Conservation (phyloP, 176 grass and related monocot species). For the Zizania latifolia region DNA sequence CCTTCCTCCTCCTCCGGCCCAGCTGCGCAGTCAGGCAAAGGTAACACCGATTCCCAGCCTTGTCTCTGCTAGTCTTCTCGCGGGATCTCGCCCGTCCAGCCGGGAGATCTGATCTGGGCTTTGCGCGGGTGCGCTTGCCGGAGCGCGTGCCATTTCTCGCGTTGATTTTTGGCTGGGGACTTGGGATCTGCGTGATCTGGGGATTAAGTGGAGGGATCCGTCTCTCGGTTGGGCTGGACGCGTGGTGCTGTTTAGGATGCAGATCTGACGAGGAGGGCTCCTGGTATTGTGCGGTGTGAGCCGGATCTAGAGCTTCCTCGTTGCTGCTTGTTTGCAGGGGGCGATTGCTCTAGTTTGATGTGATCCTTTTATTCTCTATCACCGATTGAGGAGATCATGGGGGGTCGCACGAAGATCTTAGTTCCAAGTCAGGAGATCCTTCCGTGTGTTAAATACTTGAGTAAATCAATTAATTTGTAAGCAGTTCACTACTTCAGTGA, state of each 20-base stretch:
- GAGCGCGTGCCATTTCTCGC: not conserved
- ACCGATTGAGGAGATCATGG: not conserved
- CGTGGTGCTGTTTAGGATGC: not conserved
- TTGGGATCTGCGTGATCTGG: not conserved
- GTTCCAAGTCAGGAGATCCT: constrained; percentile 1
- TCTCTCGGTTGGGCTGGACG: not conserved
- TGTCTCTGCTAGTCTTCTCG: too few relatives aligned
- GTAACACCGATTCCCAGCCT: not conserved
- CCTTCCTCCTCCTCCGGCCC: not conserved
- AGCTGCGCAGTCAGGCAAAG: not conserved
- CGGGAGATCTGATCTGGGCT: not conserved
- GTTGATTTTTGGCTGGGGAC: too few relatives aligned
- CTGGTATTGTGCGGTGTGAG: not conserved
- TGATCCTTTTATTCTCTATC: not conserved
- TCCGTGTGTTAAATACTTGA: not conserved
- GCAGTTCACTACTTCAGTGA: not conserved
- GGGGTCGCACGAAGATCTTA: not conserved
- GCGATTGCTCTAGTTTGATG: not conserved
- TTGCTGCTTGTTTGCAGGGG: not conserved
- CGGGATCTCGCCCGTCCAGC: not conserved
- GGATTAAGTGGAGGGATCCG: not conserved
- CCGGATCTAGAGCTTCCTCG: not conserved
- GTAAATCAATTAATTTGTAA: not conserved
- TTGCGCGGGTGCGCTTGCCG: not conserved
- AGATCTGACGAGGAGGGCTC: not conserved